A percentile compares a stretch with the other conserved stretches of the same genome.
Conservation (phyloP, 805 yeast species). For the Myxozyma nipponensis region DNA sequence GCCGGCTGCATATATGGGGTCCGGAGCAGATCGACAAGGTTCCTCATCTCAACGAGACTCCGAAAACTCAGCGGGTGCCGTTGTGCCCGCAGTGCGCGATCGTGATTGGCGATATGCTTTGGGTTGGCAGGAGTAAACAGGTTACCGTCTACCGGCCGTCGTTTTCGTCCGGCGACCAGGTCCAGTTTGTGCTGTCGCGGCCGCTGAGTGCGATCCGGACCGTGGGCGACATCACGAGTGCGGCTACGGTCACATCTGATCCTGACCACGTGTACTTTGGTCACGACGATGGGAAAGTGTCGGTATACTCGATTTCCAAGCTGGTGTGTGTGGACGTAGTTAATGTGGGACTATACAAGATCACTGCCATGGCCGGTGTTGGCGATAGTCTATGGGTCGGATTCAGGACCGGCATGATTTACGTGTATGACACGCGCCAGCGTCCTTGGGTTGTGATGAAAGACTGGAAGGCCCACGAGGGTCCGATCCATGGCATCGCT, state of each 20-base stretch:
- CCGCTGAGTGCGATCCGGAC: constrained; percentile 29
- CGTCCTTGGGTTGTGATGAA: constrained; percentile 37
- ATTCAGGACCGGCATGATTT: constrained; percentile 38
- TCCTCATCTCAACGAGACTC: constrained; percentile 30
- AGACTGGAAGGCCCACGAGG: constrained; percentile 40
- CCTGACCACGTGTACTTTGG: constrained; percentile 39
- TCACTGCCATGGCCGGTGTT: constrained; percentile 32
- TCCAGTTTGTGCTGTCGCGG: constrained; percentile 29
- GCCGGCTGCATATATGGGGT: constrained; percentile 39
- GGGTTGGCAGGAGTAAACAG: constrained; percentile 38
- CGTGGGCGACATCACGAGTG: constrained; percentile 36
- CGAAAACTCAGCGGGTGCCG: constrained; percentile 33
- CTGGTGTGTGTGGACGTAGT: constrained; percentile 34
- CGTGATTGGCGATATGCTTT: constrained; percentile 32
- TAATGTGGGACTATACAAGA: constrained; percentile 33
- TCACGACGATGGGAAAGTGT: constrained; percentile 41
- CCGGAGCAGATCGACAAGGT: constrained; percentile 17
- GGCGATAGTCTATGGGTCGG: constrained; percentile 39
- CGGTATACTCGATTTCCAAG: constrained; percentile 32
- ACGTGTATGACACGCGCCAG: constrained; percentile 35
- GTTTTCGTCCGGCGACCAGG: constrained; percentile 14
- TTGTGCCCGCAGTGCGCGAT: constrained; percentile 31
- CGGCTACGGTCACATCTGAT: constrained; percentile 25
- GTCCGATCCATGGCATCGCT: constrained; percentile 28
- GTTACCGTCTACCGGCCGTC: constrained; percentile 36